Conservation (phyloP, 2,329 filamentous ascomycete genomes). For the Monosporascus sp. region DNA sequence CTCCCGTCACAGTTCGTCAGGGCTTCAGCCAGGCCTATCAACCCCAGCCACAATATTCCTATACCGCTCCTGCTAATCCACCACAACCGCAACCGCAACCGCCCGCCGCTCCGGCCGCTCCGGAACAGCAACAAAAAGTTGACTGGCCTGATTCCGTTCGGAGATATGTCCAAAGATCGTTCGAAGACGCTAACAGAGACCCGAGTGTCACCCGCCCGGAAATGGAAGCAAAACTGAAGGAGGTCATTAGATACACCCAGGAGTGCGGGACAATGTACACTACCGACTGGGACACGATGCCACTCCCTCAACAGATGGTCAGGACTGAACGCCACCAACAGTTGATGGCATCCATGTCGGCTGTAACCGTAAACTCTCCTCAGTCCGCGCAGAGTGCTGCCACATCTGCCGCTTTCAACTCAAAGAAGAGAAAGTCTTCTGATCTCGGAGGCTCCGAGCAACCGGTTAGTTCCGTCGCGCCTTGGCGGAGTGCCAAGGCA, state of each 20-base stretch:
- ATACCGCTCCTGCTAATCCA: conserved; percentile 28
- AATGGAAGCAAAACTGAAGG: conserved; percentile 79
- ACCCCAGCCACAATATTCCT: conserved; percentile 24
- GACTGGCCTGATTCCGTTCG: conserved; percentile 81
- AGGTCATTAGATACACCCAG: conserved; percentile 77
- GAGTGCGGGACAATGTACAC: conserved; percentile 65
- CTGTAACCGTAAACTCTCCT: conserved; percentile 2
- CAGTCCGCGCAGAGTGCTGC: conserved; percentile 2
- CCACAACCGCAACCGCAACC: conserved; percentile 23
- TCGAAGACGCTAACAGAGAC: conserved; percentile 67
- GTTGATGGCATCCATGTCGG: conserved; percentile 27
- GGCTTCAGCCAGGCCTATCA: conserved; percentile 27
- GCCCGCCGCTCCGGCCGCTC: conserved; percentile 21
- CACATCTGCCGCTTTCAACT: conserved; percentile 27
- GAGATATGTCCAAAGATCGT: conserved; percentile 83
- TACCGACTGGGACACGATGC: conserved; percentile 78
- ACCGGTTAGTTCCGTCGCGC: conserved; percentile 53
- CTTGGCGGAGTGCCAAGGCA: conserved; percentile 63
- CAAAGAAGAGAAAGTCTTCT: conserved; percentile 79
- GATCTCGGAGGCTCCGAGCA: conserved; percentile 51
- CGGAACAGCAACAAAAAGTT: conserved; percentile 51
- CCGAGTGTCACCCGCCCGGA: conserved; percentile 58
- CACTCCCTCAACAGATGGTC: conserved; percentile 80
- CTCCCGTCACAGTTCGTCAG: conserved; percentile 37
- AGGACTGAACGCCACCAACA: conserved; percentile 59